Evolutionary conservation across 1,139 yeast species (phyloP).

Genomic region (Scheffersomyces parashehatae): DNA sequence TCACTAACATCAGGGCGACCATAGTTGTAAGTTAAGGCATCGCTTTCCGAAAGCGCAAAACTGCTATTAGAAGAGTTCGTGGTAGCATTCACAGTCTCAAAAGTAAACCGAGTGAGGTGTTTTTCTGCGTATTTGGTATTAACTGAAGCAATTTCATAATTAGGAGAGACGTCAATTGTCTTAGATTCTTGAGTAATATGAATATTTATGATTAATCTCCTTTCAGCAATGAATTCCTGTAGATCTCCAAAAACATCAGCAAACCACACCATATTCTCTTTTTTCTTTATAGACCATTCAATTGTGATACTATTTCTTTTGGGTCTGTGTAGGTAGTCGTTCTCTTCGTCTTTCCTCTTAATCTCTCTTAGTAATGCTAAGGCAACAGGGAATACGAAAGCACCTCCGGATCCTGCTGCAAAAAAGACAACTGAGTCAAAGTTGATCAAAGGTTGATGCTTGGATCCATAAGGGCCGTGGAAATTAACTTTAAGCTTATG

Average conservation of each 20-base stretch:
- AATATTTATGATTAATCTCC: slow-evolving; percentile 20
- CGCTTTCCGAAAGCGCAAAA: too few relatives aligned
- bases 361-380: slow-evolving; percentile 29
- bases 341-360: slow-evolving; percentile 17
- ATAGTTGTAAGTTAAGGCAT: background rate
- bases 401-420: slow-evolving; percentile 44
- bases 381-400: slow-evolving; percentile 44
- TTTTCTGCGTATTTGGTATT: too few relatives aligned
- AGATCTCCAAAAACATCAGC: slow-evolving; percentile 28
- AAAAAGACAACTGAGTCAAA: slow-evolving; percentile 39
- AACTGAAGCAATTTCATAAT: too few relatives aligned
- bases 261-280: slow-evolving; percentile 32
- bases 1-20: slow-evolving; percentile 7
- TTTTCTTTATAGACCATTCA: slow-evolving; percentile 29
- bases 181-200: slow-evolving; percentile 14
- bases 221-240: slow-evolving; percentile 19
- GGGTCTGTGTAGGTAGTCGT: slow-evolving; percentile 34
- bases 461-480: slow-evolving; percentile 44
- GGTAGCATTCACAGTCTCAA: too few relatives aligned
- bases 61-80: too few relatives aligned
- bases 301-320: slow-evolving; percentile 23
- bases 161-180: too few relatives aligned
- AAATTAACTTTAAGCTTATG: slow-evolving; percentile 29
- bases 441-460: slow-evolving; percentile 35
- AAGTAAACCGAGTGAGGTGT: too few relatives aligned